A percentile compares a stretch with the other conserved stretches of the same genome.
Evolutionary conservation across 495 filamentous ascomycete genomes (phyloP).

Genomic region (Hypoxylon fragiforme): DNA sequence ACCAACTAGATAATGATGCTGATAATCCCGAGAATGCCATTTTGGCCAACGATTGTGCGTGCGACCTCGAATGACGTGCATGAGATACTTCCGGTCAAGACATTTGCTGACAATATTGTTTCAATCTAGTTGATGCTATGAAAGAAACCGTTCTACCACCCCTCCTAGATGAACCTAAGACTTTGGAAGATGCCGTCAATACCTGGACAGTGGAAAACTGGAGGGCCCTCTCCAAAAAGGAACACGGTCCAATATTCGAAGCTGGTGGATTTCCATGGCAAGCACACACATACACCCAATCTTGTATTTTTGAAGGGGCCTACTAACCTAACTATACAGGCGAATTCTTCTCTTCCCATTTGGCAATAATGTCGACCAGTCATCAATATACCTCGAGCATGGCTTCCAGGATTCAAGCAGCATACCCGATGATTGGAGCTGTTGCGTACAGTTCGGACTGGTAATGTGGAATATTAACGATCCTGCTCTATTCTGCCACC

Average conservation of each 20-base stretch:
- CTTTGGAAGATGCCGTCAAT: slow-evolving; percentile 74
- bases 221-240: slow-evolving; percentile 70
- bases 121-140: slow-evolving; percentile 74
- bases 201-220: slow-evolving; percentile 90
- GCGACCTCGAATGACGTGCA: slow-evolving; percentile 18
- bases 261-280: slow-evolving; percentile 89
- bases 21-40: slow-evolving; percentile 51
- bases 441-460: slow-evolving; percentile 92
- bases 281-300: slow-evolving; percentile 33
- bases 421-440: slow-evolving; percentile 86
- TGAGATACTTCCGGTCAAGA: not conserved
- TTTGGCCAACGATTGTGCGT: slow-evolving; percentile 74
- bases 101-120: slow-evolving; percentile 30
- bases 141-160: slow-evolving; percentile 68
- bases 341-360: slow-evolving; percentile 93
- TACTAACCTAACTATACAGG: slow-evolving; percentile 52
- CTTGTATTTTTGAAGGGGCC: slow-evolving; percentile 10
- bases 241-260: slow-evolving; percentile 85
- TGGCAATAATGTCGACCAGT: slow-evolving; percentile 88
- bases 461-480: slow-evolving; percentile 94
- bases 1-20: slow-evolving; percentile 53
- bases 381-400: slow-evolving; percentile 96
- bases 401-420: slow-evolving; percentile 66
- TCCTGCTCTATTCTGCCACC: slow-evolving; percentile 72
- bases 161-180: slow-evolving; percentile 63